Evolutionary conservation across 2,329 filamentous ascomycete species (phyloP), one percentile per base, ranked within the genome.

Genomic region (Stemphylium lycopersici): DNA sequence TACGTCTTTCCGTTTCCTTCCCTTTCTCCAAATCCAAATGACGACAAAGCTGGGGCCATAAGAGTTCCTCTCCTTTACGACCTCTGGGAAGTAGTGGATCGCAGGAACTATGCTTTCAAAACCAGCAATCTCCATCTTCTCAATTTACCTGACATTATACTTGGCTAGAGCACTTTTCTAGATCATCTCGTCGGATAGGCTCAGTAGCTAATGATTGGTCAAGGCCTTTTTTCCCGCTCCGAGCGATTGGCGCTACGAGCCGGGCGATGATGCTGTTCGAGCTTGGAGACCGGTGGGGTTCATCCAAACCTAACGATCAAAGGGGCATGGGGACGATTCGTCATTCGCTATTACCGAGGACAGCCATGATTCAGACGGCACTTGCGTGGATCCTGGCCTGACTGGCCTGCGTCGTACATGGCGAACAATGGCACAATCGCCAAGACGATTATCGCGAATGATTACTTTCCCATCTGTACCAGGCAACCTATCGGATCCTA

Each of bases 41-140:
- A 72, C 69, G 69, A 72, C 60, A 66, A 63, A 62, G 69, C 68
- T 72, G 68, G 69, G 69, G 69, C 69, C 69, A 72, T 66, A 71
- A 63, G 63, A 72, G 58, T 59, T 65, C 45, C 40, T 60, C 56
- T 63, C 57, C 48, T 41, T 46, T 20, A 13, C 46, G 36, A 10
- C 22, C 15, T 42, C 10, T 39, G n/a, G 43, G 39, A 38, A 24
- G 38, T 29, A 38, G 16, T 39, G 56, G 52, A 58, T 62, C 24
- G 60, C 48, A 66, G 63, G 59, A 62, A 61, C 49, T 42, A 41
- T 66, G 66, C 59, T 65, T 68, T 57, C 48, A 50, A 36, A 50
- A 56, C 66, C 64, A 67, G 61, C 62, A 59, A 63, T 37, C 47
- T 31, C 52, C 36, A 68, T 68, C 66, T 68, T 68, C 66, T 68